Base-by-base conservation (phyloP, 1,139 yeast genomes). In the Petasospora rhodanensis region DNA sequence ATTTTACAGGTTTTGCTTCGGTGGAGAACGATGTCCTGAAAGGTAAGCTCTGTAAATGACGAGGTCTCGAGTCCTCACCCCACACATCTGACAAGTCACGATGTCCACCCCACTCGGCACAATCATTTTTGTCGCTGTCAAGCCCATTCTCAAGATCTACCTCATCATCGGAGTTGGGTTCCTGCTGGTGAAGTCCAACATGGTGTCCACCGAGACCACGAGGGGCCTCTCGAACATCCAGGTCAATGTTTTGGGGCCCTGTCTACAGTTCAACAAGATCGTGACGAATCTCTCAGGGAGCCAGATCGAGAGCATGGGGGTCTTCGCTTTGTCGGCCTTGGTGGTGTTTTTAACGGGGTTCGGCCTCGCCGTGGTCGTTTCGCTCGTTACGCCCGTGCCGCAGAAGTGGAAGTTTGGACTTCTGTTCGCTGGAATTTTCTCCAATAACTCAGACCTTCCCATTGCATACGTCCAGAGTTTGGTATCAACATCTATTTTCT, bases 71-170 rank as follows among this genome's bases (percentile, higher is more conserved):
- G 23, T 7, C 7, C 14, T 14, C 29, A 8, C 7, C 14, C 7
- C 9, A 17, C 10, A 15, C 22, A 13, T 6, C 11, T 9, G 18
- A 7, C 17, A 17, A 14, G 12, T 3, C 23, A 11, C 23, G 12
- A 28, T 23, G 19, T 10, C 35, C 2, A 18, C 14, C 41, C 46
- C 43, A 1, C 31, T 85, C 14, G 94, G 95, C 10, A 70, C 70
- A 28, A 76, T 87, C 26, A 79, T 87, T 11, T 87, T 79, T 58
- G 70, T 85, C 14, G 76, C 95, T 0, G 81, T 82, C 31, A 87
- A 86, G 61, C 96, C 96, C 16, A 80, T 87, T 40, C 67, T 86
- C 61, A 87, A 89, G 61, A 85, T 87, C 45, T 85, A 86, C 51
- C 61, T 83, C 49, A 81, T 85, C 51, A 71, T 85, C 7, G 78